Base-by-base conservation (phyloP, 352 stramenopile genomes). In the Globisporangium paroecandrum region DNA sequence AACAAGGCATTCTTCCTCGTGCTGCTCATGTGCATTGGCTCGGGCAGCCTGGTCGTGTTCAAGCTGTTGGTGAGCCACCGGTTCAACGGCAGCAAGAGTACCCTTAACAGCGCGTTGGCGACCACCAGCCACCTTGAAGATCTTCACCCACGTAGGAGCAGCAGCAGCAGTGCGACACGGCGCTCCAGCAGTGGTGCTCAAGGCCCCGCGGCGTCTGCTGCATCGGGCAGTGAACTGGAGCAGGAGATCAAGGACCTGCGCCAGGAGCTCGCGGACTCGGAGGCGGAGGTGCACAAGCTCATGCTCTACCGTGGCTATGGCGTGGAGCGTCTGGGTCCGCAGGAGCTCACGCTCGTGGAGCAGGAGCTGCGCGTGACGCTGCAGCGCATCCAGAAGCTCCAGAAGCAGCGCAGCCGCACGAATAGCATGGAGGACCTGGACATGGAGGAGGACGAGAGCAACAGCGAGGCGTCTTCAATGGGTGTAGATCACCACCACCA, bases 301-400 rank as follows among this genome's bases (percentile, higher is more conserved):
- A 94, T 94, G 86, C 61, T 91, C 27, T 82, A 86, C 56, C 85
- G 85, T 24, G 86, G 83, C 47, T 94, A 90, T 69, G 83, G 83
- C n/a, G 77, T 94, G 49, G 84, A 94, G 43, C 62, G 65, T 9
- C 73, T 94, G 38, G 53, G 69, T 8, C 54, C 65, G 0, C 70
- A 77, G 7, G 78, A 91, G 61, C 71, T 94, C 22, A 73, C 81
- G 13, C 65, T 76, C 47, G 73, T 94, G 1, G 86, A 91, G 55
- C 57, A 60, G 12, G 80, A 91, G 65, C 71, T 94, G 10, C 73
- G 78, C 20, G 66, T 77, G 61, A 86, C 84, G 43, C 76, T 94
- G 0, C 71, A 82, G 58, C 70, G 73, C 24, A 82, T 92, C 62
- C 79, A 85, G 47, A 69, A 79, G 47, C 68, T 80, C 7, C 81